Evolutionary conservation across 176 grass and related monocot species (phyloP).

Genomic region (Oryza longistaminata): DNA sequence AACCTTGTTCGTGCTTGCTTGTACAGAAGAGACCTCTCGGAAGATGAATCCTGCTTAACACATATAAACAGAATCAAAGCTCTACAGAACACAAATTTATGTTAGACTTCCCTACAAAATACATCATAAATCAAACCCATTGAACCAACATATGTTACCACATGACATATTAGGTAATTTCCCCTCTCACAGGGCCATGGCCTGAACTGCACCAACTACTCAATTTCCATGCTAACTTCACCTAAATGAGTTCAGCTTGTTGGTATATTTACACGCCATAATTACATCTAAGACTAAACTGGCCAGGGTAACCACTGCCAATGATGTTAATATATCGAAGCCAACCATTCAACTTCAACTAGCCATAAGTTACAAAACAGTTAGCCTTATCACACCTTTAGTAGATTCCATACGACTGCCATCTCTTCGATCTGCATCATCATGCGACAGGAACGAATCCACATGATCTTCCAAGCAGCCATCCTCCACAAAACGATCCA

Average conservation of each 20-base stretch:
- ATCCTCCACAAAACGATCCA: conserved; percentile 80
- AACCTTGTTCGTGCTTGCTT: conserved; percentile 76
- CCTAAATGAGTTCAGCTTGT: conserved; percentile 19
- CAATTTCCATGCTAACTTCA: conserved; percentile 10
- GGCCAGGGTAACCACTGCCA: neutral
- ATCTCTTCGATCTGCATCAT: conserved; percentile 70
- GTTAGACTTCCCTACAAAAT: neutral
- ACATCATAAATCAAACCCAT: neutral
- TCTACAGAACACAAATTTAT: neutral
- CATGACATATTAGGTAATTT: neutral
- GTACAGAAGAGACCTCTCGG: conserved; percentile 56
- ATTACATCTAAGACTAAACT: neutral
- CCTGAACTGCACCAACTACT: neutral
- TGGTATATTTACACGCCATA: neutral
- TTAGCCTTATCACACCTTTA: conserved; percentile 58
- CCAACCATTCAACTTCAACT: neutral
- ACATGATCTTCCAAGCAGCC: conserved; percentile 79
- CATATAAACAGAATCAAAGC: conserved; percentile 15
- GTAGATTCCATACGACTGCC: conserved; percentile 53
- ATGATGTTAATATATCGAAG: neutral
- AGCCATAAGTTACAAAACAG: conserved; percentile 5
- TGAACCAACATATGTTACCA: conserved; percentile 13
- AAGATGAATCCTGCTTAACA: conserved; percentile 66
- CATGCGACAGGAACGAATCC: conserved; percentile 79
- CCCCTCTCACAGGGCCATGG: neutral